phyloP scores from a whole-genome alignment of 108 stramenopile genomes.

The Cyclostephanos tholiformis region DNA sequence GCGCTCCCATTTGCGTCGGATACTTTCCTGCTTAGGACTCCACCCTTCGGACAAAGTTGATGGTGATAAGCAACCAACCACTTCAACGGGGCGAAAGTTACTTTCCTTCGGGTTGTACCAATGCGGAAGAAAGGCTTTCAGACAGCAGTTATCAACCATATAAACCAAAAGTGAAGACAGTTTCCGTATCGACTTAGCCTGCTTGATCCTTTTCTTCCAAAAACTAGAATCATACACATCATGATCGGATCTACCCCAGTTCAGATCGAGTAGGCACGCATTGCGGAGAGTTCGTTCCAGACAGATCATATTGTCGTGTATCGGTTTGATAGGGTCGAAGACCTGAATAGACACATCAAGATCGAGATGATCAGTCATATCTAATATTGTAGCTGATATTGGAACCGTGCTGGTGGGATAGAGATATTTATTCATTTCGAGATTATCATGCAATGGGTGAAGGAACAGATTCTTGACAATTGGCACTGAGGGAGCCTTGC shows the following conservation, averaged over 20 bases:
- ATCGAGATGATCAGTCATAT: constrained; percentile 10
- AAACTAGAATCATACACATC: constrained; percentile 7
- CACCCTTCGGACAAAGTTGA: constrained; percentile 12
- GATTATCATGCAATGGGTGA: neutral
- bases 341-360: constrained; percentile 16
- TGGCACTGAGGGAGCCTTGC: constrained; percentile 34
- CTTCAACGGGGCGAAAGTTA: constrained; percentile 26
- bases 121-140: constrained; percentile 55
- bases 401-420: constrained; percentile 17
- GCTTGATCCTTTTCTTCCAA: constrained; percentile 53
- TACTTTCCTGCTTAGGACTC: constrained; percentile 16
- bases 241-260: constrained; percentile 54
- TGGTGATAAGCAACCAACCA: constrained; percentile 20
- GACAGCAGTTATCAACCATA: constrained; percentile 62
- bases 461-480: constrained; percentile 23
- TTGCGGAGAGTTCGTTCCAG: constrained; percentile 52
- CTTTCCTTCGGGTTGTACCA: constrained; percentile 57
- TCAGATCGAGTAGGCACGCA: constrained; percentile 56
- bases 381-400: constrained; percentile 9
- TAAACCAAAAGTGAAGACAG: constrained; percentile 56
- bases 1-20: constrained; percentile 42
- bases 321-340: constrained; percentile 55
- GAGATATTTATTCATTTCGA: constrained; percentile 18
- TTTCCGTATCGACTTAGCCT: constrained; percentile 46
- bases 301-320: constrained; percentile 56